phyloP scores from a whole-genome alignment of 2,329 filamentous ascomycete species.

The Cercospora citrullina region DNA sequence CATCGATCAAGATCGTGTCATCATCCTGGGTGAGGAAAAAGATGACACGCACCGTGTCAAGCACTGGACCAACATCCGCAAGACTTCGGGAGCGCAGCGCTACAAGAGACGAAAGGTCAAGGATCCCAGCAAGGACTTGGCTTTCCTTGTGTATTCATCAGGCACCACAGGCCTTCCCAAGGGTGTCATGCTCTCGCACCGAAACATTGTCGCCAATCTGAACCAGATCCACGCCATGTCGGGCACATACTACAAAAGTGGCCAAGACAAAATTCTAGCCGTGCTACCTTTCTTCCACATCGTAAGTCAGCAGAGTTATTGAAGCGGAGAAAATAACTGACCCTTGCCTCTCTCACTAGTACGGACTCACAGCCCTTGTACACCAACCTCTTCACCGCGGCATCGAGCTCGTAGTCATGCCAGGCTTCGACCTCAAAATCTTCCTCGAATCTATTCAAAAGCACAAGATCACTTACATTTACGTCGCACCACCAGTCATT shows the following conservation, averaged over 20 bases:
- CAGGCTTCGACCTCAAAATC: conserved; percentile 76
- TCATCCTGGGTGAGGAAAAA: conserved; percentile 69
- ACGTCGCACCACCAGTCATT: conserved; percentile 81
- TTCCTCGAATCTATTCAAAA: conserved; percentile 76
- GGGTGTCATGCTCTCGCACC: conserved; percentile 82
- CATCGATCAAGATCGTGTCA: conserved; percentile 67
- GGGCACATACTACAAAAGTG: conserved; percentile 47
- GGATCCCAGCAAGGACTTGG: conserved; percentile 65
- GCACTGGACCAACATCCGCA: conserved; percentile 71
- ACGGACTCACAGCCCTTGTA: conserved; percentile 73
- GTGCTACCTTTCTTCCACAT: conserved; percentile 91
- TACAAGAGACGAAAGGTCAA: conserved; percentile 62
- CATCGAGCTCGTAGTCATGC: conserved; percentile 67
- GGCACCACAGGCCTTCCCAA: conserved; percentile 92
- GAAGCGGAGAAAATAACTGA: neutral
- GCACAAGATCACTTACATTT: conserved; percentile 72
- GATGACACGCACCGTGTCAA: conserved; percentile 61
- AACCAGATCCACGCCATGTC: conserved; percentile 56
- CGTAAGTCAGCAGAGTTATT: conserved; percentile 2
- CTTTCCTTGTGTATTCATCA: conserved; percentile 83
- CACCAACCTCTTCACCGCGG: conserved; percentile 68
- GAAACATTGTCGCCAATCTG: conserved; percentile 75
- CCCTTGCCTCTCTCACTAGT: conserved; percentile 42
- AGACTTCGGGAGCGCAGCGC: conserved; percentile 59
- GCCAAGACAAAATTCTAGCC: conserved; percentile 69